Evolutionary conservation across 2,329 filamentous ascomycete genomes (phyloP), one percentile per base, ranked within the genome.

Genomic region (Hypoxylon sp.): DNA sequence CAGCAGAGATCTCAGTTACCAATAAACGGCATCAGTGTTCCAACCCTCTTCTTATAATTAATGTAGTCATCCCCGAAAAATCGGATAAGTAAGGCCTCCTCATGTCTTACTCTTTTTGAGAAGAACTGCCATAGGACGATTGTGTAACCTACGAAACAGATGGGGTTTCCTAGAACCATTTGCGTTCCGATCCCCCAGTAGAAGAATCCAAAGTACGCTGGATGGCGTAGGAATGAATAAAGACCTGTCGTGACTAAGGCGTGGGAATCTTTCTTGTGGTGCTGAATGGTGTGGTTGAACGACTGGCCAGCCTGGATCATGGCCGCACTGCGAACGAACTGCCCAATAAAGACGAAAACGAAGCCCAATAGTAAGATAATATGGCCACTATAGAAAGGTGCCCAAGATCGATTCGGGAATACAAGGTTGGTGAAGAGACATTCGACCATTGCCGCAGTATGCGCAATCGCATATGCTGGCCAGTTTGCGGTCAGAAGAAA

Each of bases 101-200:
- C 96, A 33, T 89, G 90, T 59, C 80, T 80, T 71, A 98, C 94
- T 67, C 96, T 85, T 11, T 79, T 82, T 14, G 84, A 86, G 78
- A 99, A 99, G 80, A 99, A 99, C 67, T 83, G 85, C 93, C 93
- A 98, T 73, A 99, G 80, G 14, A 97, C 91, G 6, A 86, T 79
- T 0, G 88, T 81, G 82, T 97, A 98, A 1, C 81, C 92, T 5
- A 90, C 73, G 63, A 97, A 89, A 78, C 94, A 97, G 1, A 97
- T 72, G 8, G 87, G 81, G 80, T 99, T 99, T 17, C 95, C 95
- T 71, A 98, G 85, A 60, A 97, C 89, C 47, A 98, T 77, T 84
- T 99, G 96, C 11, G 94, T 97, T 4, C 96, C 96, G n/a, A 98
- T 77, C 0, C 93, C 94, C 95, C 95, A 99, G 90, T 94, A 98